Conservation (phyloP, 2,329 filamentous ascomycete species). For the Westerdykella aurantiaca region DNA sequence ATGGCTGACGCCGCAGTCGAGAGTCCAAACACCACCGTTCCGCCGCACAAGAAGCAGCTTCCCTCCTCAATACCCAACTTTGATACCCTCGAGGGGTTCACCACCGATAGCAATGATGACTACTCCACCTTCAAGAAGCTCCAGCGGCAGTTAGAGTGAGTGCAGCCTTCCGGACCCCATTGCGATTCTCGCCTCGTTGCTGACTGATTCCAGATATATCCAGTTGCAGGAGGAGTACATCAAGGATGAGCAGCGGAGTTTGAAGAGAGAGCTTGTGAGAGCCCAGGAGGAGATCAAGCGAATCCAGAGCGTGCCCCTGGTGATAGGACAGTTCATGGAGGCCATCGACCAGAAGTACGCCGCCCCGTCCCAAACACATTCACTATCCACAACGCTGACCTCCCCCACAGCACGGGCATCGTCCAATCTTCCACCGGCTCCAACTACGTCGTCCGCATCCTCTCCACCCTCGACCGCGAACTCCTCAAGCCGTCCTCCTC, state of each 20-base stretch:
- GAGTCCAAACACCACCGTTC: slow-evolving; percentile 65
- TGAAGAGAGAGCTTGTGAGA: slow-evolving; percentile 94
- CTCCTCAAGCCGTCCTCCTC: slow-evolving; percentile 96
- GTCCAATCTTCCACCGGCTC: slow-evolving; percentile 97
- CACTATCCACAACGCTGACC: slow-evolving; percentile 9
- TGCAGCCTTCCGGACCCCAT: slow-evolving; percentile 3
- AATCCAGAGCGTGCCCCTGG: slow-evolving; percentile 94
- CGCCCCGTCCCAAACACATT: neutral
- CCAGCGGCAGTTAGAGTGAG: slow-evolving; percentile 89
- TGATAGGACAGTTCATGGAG: slow-evolving; percentile 99
- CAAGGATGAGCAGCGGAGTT: slow-evolving; percentile 97
- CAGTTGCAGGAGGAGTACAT: slow-evolving; percentile 99
- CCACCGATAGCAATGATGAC: slow-evolving; percentile 78
- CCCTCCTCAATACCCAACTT: slow-evolving; percentile 80
- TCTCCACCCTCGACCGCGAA: slow-evolving; percentile 96
- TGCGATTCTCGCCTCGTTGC: neutral
- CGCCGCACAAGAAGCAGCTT: slow-evolving; percentile 74
- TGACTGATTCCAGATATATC: slow-evolving; percentile 62
- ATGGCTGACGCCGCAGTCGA: slow-evolving; percentile 91
- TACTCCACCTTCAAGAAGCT: slow-evolving; percentile 95
- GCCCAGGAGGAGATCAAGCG: slow-evolving; percentile 99
- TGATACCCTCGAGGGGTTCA: slow-evolving; percentile 79
- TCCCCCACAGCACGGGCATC: slow-evolving; percentile 71
- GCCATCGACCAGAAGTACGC: slow-evolving; percentile 96
- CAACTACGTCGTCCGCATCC: slow-evolving; percentile 97